phyloP scores from a whole-genome alignment of 1,284 basidiomycete species.

The Puccinia coronata region DNA sequence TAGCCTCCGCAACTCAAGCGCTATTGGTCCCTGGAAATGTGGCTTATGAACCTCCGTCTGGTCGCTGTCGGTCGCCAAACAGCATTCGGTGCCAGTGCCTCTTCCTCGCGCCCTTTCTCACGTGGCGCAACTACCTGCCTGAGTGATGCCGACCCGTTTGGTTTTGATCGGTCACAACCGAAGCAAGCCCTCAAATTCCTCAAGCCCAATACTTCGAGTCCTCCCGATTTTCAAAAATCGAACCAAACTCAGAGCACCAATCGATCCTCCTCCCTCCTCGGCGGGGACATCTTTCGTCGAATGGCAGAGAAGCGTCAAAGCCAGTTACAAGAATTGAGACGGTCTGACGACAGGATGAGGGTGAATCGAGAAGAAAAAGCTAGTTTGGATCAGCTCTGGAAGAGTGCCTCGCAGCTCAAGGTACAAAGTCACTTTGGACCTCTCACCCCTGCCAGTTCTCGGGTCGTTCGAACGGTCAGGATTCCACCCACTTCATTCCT shows the following conservation, averaged over 20 bases:
- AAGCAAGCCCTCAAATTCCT: background rate
- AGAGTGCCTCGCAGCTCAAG: constrained; percentile 24
- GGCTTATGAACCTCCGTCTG: background rate
- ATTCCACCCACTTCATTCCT: constrained; percentile 40
- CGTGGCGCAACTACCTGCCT: background rate
- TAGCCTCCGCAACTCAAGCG: background rate
- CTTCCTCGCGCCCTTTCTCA: background rate
- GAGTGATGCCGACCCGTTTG: constrained; percentile 18
- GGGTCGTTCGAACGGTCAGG: constrained; percentile 34
- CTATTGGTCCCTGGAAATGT: background rate
- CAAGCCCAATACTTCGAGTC: background rate
- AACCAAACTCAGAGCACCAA: background rate
- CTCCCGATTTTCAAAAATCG: too few relatives aligned
- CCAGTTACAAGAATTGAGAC: constrained; percentile 12
- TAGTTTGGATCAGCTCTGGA: constrained; percentile 47
- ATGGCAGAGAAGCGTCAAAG: constrained; percentile 32
- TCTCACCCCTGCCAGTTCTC: constrained; percentile 37
- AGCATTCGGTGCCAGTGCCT: background rate
- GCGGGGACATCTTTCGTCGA: constrained; percentile 32
- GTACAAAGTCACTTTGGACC: constrained; percentile 44
- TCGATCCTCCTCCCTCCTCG: background rate
- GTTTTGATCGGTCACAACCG: constrained; percentile 4
- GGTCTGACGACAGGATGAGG: constrained; percentile 1
- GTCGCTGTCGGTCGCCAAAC: background rate
- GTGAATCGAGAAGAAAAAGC: constrained; percentile 32